These are phyloP conservation scores for Thelonectria olida DNA, from an alignment of 2,329 filamentous ascomycete species.

Conservation along the genomic window DNA sequence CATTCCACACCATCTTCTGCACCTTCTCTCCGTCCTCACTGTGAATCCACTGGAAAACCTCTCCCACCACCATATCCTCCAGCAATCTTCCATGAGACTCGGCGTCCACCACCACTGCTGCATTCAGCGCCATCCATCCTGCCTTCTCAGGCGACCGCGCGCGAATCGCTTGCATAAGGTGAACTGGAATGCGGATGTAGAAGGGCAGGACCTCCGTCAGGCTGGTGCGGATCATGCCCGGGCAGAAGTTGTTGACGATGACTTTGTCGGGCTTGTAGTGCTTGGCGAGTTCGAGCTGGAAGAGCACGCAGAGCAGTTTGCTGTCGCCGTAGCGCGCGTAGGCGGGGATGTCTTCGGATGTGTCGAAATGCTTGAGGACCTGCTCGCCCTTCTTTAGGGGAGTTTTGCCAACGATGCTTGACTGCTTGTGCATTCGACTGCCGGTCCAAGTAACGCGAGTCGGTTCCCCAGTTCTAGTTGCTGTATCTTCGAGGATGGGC, in stretches of 20 bases:
- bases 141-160: constrained; percentile 24
- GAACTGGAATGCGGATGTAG: constrained; percentile 20
- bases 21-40: neutral
- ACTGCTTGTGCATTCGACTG: constrained; percentile 24
- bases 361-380: constrained; percentile 16
- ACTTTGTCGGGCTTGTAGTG: constrained; percentile 17
- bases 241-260: constrained; percentile 29
- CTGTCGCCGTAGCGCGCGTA: constrained; percentile 19
- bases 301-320: constrained; percentile 27
- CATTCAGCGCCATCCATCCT: constrained; percentile 29
- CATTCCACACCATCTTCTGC: constrained; percentile 12
- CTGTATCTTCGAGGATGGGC: constrained; percentile 29
- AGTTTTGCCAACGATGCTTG: constrained; percentile 1
- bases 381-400: neutral
- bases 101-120: constrained; percentile 16
- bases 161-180: neutral
- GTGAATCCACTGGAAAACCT: neutral
- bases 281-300: constrained; percentile 26
- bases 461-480: neutral
- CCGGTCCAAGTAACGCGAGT: constrained; percentile 30
- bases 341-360: neutral
- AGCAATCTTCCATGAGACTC: constrained; percentile 29
- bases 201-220: constrained; percentile 22
- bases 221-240: constrained; percentile 21
- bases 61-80: constrained; percentile 11